These are phyloP conservation scores for Solanum tarijense DNA, from an alignment of 257 asterid species.

Conservation along the genomic window DNA sequence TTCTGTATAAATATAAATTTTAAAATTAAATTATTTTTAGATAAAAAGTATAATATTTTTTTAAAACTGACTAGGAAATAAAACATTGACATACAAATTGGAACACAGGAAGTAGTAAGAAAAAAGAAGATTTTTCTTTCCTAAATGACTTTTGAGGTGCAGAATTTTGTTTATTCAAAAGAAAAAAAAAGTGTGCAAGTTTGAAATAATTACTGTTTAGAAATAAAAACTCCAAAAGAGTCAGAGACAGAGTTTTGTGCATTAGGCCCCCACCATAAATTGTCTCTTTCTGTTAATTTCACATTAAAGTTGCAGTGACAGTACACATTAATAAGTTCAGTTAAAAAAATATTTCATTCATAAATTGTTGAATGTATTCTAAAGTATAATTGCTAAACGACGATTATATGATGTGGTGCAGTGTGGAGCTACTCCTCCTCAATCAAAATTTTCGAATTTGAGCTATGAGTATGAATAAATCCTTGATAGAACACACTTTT, in stretches of 20 bases:
- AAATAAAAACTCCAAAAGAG: background rate
- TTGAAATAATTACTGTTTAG: background rate
- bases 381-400: background rate
- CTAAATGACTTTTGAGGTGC: background rate
- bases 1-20: too few species aligned
- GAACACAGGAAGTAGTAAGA: too few species aligned
- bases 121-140: too few species aligned
- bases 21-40: too few species aligned
- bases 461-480: background rate
- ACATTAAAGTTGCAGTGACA: background rate
- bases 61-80: too few species aligned
- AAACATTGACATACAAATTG: background rate
- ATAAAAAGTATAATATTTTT: too few species aligned
- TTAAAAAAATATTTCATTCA: background rate
- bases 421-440: too few species aligned
- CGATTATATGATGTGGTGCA: background rate
- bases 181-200: background rate
- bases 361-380: background rate
- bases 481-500: too few species aligned
- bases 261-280: background rate
- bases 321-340: background rate
- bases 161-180: background rate
- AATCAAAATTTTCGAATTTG: too few species aligned
- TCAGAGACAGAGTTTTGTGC: background rate
- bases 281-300: background rate